Evolutionary conservation across 2,329 filamentous ascomycete species (phyloP).

Genomic region (Macrophomina tecta): DNA sequence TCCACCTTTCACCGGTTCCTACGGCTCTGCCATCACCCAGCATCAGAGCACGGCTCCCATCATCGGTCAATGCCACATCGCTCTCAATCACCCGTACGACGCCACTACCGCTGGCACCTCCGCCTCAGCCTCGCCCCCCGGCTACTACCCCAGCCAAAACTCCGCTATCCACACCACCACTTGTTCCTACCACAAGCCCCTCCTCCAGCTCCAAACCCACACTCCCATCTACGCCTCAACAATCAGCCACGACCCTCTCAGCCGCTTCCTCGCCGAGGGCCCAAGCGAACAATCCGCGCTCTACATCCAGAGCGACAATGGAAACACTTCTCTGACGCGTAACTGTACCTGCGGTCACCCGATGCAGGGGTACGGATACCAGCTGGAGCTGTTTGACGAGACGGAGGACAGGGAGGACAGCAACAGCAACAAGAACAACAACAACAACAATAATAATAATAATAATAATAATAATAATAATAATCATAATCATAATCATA

Average conservation of each 20-base stretch:
- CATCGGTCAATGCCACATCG: too few relatives aligned
- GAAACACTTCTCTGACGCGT: conserved; percentile 32
- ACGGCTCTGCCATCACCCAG: not conserved
- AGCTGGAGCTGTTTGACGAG: not conserved
- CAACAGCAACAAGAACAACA: too few relatives aligned
- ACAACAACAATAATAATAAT: too few relatives aligned
- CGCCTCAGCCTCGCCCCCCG: not conserved
- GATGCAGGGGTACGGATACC: not conserved
- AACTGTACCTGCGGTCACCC: conserved; percentile 30
- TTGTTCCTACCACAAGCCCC: conserved; percentile 30
- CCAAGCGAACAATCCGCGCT: conserved; percentile 34
- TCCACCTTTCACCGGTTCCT: not conserved
- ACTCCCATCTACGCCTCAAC: not conserved
- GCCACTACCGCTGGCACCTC: not conserved
- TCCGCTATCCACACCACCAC: not conserved
- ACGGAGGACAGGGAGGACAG: not conserved
- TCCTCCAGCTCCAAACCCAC: conserved; percentile 24
- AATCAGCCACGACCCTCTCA: conserved; percentile 30
- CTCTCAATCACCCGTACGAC: not conserved
- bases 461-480: too few relatives aligned
- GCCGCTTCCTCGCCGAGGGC: conserved; percentile 35
- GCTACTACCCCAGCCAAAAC: not conserved
- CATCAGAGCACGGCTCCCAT: too few relatives aligned
- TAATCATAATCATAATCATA: too few relatives aligned
- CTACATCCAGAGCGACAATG: conserved; percentile 32